Evolutionary conservation across 75 land plant genomes (phyloP), one percentile per base, ranked within the genome.

Genomic region (Cryptomeria japonica): DNA sequence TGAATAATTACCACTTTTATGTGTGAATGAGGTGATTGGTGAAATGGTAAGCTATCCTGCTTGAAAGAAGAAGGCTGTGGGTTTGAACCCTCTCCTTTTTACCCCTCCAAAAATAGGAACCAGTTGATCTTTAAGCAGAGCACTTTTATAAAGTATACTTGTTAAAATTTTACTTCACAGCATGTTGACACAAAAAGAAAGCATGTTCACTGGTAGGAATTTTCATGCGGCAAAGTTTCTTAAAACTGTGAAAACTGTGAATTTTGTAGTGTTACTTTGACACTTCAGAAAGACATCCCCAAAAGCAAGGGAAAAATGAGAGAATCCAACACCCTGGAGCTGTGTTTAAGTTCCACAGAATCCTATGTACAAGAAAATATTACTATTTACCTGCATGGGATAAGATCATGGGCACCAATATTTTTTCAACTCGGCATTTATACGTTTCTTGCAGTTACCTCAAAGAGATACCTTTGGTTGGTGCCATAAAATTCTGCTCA

Each of bases 241-340:
- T 34, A 73, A 13, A 73, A 32, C 8, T 73, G 37, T 32, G 37
- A 34, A 73, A 73, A 34, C 34, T 73, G 76, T 73, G 1, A 31
- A 75, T 3, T 75, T 75, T 75, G 38, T 75, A 2, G 16, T 32
- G 77, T 75, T 31, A 82, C 51, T 28, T 82, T 44, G 42, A 22
- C 31, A n/a, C 49, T 82, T 82, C 15, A 82, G 51, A 82, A 44
- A 46, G 14, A 28, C 10, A 44, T 46, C n/a, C 51, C 47, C 53
- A 46, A 42, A 82, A 46, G 77, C 15, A n/a, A 44, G 46, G 32
- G 53, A 42, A 51, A 82, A 46, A 32, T 82, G 51, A 46, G 53
- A 82, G 53, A 82, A 46, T 82, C 84, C 13, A 49, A 46, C 84
- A 79, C 46, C 82, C 44, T 79, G 46, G 42, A 79, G 46, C 28